These are phyloP conservation scores for Myxozyma neglecta DNA, from an alignment of 805 yeast species.

Conservation along the genomic window DNA sequence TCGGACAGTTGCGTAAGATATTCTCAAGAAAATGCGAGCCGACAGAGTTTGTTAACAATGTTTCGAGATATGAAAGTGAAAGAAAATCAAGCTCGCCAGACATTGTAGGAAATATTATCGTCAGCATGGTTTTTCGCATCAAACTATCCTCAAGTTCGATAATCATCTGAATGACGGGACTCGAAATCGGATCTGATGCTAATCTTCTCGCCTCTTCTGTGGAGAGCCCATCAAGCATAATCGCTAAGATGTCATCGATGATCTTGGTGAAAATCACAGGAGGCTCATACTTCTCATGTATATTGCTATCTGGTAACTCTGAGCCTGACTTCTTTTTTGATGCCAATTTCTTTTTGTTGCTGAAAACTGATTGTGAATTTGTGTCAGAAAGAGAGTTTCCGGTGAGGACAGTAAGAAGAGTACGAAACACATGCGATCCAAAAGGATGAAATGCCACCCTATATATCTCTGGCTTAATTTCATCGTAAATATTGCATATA, in stretches of 20 bases:
- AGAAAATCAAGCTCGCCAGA: conserved; percentile 33
- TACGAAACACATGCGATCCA: conserved; percentile 83
- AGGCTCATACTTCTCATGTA: conserved; percentile 1
- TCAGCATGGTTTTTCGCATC: conserved; percentile 41
- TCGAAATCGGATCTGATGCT: conserved; percentile 76
- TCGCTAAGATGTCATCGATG: conserved; percentile 51
- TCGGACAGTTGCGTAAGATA: conserved; percentile 62
- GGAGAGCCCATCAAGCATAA: conserved; percentile 43
- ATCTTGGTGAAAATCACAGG: conserved; percentile 44
- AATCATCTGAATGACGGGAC: conserved; percentile 81
- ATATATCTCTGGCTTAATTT: conserved; percentile 58
- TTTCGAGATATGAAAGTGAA: conserved; percentile 64
- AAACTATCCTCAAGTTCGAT: conserved; percentile 79
- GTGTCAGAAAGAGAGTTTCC: conserved; percentile 64
- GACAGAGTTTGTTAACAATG: conserved; percentile 79
- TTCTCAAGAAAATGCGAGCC: conserved; percentile 90
- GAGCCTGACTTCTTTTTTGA: neutral
- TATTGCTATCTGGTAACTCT: neutral
- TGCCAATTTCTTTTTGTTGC: conserved; percentile 15
- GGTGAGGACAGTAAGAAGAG: conserved; percentile 66
- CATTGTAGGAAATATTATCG: conserved; percentile 17
- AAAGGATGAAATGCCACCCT: conserved; percentile 72
- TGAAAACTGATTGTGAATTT: conserved; percentile 7
- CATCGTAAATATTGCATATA: conserved; percentile 38
- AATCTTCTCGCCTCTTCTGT: conserved; percentile 62